A percentile compares a stretch with the other conserved stretches of the same genome.
phyloP scores from a whole-genome alignment of 148 eudicot species.

The Tetragonia tetragonoides region DNA sequence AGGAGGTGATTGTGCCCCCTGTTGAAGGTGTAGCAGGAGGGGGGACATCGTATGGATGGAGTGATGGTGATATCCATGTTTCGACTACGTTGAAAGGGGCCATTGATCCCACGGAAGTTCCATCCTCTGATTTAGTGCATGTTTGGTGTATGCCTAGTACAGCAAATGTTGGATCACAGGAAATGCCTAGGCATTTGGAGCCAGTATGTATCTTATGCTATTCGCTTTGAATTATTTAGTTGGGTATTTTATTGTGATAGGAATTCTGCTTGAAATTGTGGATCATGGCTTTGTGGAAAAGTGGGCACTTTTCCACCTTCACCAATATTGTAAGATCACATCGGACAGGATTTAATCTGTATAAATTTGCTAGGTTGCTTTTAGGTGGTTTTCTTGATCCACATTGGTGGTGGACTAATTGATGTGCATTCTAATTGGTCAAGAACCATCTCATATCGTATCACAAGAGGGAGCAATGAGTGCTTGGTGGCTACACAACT shows the following conservation, averaged over 20 bases:
- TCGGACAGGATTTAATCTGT: not conserved
- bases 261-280: slow-evolving; percentile 2
- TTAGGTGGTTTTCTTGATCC: not conserved
- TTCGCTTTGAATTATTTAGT: not conserved
- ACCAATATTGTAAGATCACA: not conserved
- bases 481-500: too few relatives aligned
- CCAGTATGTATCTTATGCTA: slow-evolving; percentile 46
- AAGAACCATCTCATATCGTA: not conserved
- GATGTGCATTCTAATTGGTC: not conserved
- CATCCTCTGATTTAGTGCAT: slow-evolving; percentile 71
- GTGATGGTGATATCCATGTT: slow-evolving; percentile 47
- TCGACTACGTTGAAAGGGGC: slow-evolving; percentile 51
- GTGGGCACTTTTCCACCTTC: not conserved
- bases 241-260: not conserved
- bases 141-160: slow-evolving; percentile 99
- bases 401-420: not conserved
- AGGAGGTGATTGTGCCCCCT: slow-evolving; percentile 63
- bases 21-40: slow-evolving; percentile 98
- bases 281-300: not conserved
- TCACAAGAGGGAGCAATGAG: too few relatives aligned
- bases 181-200: slow-evolving; percentile 72
- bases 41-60: slow-evolving; percentile 96
- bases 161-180: slow-evolving; percentile 84
- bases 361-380: not conserved
- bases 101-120: slow-evolving; percentile 72